phyloP scores from a whole-genome alignment of 2,329 filamentous ascomycete species.

The Gliomastix tumulicola region DNA sequence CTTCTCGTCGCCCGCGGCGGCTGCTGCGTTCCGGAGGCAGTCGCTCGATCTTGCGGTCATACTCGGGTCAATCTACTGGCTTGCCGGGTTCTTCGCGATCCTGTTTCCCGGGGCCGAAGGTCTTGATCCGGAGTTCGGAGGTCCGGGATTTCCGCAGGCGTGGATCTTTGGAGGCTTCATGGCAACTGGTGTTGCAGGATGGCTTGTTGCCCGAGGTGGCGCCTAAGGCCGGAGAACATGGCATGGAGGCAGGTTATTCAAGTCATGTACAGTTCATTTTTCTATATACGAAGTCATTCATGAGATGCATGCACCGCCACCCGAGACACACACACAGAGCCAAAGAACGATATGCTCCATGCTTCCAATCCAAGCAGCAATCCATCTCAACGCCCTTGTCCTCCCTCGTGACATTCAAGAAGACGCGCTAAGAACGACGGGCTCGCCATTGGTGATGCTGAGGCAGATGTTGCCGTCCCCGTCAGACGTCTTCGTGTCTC shows the following conservation, averaged over 20 bases:
- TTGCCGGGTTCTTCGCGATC: conserved; percentile 26
- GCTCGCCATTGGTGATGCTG: conserved; percentile 29
- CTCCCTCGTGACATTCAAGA: too few relatives aligned
- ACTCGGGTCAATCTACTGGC: conserved; percentile 32
- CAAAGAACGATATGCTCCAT: too few relatives aligned
- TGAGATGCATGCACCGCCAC: too few relatives aligned
- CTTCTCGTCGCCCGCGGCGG: conserved; percentile 7
- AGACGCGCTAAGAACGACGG: conserved; percentile 27
- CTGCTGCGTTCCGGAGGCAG: conserved; percentile 16
- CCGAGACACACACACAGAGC: too few relatives aligned
- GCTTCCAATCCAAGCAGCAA: too few relatives aligned
- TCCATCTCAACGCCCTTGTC: too few relatives aligned
- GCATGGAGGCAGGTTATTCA: too few relatives aligned
- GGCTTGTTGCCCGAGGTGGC: too few relatives aligned
- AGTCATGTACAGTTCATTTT: too few relatives aligned
- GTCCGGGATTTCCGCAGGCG: conserved; percentile 32
- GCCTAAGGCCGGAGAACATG: too few relatives aligned
- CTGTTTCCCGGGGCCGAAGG: conserved; percentile 29
- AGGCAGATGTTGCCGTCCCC: conserved; percentile 31
- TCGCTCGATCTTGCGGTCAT: conserved; percentile 23
- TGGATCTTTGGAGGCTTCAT: conserved; percentile 19
- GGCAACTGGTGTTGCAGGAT: conserved; percentile 8
- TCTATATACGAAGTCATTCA: too few relatives aligned
- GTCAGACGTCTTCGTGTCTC: conserved; percentile 25
- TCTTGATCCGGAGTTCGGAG: conserved; percentile 34